Evolutionary conservation across 2,329 filamentous ascomycete species (phyloP), one percentile per base, ranked within the genome.

Genomic region (Penicillium decumbens): DNA sequence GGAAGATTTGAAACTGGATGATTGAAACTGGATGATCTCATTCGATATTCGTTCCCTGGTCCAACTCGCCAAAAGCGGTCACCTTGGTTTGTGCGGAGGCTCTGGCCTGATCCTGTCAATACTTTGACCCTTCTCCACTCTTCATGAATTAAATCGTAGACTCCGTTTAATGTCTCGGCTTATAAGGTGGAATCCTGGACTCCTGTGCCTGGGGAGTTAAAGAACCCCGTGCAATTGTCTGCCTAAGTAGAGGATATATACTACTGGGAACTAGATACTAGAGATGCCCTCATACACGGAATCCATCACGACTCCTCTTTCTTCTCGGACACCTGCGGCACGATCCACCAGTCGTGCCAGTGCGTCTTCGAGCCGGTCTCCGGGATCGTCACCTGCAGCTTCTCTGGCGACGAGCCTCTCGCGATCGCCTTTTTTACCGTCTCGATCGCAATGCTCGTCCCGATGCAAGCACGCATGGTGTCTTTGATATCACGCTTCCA

Each of bases 401-500:
- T 25, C 4, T 48, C 45, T 1, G 49, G 25, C 3, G 43, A 27
- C 13, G 46, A 13, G 41, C 47, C 29, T 2, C 38, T 42, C 8
- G 73, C 70, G 7, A 85, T 59, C 2, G 77, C 78, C 65, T 82
- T 85, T 60, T 78, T 79, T 41, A 87, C 66, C 1, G 75, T 76
- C 23, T 77, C 77, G 38, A 88, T 77, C 0, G 83, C 81, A 54
- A 90, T 79, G 5, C 81, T 82, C 0, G 84, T 77, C 7, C 82
- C 82, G 53, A 91, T 89, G 57, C 83, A 85, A n/a, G 85, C 81
- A 61, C 82, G 83, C 60, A 87, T 75, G 8, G 78, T 79, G 52
- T 80, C 77, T 65, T 82, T 85, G 9, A 80, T 73, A 20, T 80
- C 76, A 20, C 72, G 72, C 15, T 78, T 65, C 85, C 86, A 90